Conservation (phyloP, 345 rosid genomes). For the sweet orange (Citrus sinensis) region DVS_A1.0 CM039166.1:2789001-2789500, state of each 20-base stretch:
- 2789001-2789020: conserved; percentile 78
- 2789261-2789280: neutral
- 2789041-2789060: conserved; percentile 13
- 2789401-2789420: no score
- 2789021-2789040: conserved; percentile 50
- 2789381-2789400: neutral
- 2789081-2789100: conserved; percentile 20
- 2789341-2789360: no score
- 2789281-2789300: no score
- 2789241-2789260: neutral
- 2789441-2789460: no score
- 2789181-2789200: neutral
- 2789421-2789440: no score
- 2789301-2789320: neutral
- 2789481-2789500: no score
- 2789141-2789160: neutral
- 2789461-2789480: no score
- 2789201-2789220: neutral
- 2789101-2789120: neutral
- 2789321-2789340: no score
- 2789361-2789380: no score
- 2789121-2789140: neutral
- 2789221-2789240: neutral
- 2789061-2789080: conserved; percentile 55
- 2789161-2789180: neutral